A percentile compares a stretch with the other conserved stretches of the same genome.
phyloP scores from a whole-genome alignment of 441 rosid species.

The Euphorbia celastroides region DNA sequence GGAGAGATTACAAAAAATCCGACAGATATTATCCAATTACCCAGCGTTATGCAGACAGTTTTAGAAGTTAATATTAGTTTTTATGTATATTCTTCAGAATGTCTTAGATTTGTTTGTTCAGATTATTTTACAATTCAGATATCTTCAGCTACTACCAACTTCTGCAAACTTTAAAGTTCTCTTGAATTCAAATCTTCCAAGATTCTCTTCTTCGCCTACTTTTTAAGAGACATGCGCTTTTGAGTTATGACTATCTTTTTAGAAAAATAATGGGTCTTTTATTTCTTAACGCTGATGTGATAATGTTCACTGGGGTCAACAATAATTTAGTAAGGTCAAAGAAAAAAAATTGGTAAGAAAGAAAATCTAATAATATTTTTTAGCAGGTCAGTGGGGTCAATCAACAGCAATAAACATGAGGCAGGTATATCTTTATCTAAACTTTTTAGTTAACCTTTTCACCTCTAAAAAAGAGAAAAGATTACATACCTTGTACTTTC shows the following conservation, averaged over 20 bases:
- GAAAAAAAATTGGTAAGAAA: conserved; percentile 4
- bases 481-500: conserved; percentile 86
- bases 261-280: conserved; percentile 4
- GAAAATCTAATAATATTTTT: background rate
- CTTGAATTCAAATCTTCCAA: background rate
- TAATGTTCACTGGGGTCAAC: background rate
- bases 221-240: background rate
- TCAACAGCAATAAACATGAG: background rate
- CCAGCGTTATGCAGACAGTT: background rate
- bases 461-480: conserved; percentile 9
- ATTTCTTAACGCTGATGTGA: background rate
- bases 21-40: conserved; percentile 1
- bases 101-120: background rate
- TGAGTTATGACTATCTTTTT: conserved; percentile 5
- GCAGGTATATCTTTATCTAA: background rate
- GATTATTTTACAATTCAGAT: background rate
- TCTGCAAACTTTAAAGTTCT: background rate
- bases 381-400: conserved; percentile 1
- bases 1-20: background rate
- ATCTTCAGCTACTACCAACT: background rate
- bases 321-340: conserved; percentile 4
- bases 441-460: background rate
- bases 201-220: background rate
- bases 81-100: background rate
- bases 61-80: background rate